Percentiles rank a stretch among this genome's conserved stretches.
These are phyloP conservation scores for Elsinoe arachidis DNA, from an alignment of 2,329 filamentous ascomycete genomes.

Conservation along the genomic window DNA sequence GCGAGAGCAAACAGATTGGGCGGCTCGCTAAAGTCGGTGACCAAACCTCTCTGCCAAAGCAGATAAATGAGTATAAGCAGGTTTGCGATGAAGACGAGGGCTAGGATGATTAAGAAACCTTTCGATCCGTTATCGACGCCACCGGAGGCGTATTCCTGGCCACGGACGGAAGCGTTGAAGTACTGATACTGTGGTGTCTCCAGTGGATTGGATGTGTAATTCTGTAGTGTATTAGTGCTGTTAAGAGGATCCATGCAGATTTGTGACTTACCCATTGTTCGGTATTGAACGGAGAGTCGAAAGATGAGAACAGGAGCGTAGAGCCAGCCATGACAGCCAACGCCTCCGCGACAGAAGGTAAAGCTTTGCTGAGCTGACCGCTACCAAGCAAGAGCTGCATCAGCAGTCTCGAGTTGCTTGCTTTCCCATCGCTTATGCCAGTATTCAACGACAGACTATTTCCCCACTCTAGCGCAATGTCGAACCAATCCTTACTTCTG, in stretches of 20 bases:
- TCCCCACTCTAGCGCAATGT: conserved; percentile 36
- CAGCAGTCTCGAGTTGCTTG: conserved; percentile 37
- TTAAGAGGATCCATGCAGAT: background rate
- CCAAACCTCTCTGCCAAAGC: conserved; percentile 49
- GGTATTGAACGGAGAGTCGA: conserved; percentile 50
- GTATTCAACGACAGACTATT: conserved; percentile 36
- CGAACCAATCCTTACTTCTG: conserved; percentile 34
- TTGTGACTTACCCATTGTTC: conserved; percentile 31
- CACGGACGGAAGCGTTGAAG: conserved; percentile 57
- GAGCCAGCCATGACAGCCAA: conserved; percentile 61
- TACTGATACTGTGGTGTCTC: conserved; percentile 41
- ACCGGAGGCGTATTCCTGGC: conserved; percentile 63
- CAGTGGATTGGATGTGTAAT: conserved; percentile 27
- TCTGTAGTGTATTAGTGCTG: background rate
- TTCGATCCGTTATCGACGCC: conserved; percentile 51
- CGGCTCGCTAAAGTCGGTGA: conserved; percentile 73
- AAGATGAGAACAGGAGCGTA: conserved; percentile 53
- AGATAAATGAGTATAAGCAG: conserved; percentile 57
- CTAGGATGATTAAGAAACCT: conserved; percentile 59
- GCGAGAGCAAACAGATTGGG: conserved; percentile 66
- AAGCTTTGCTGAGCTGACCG: conserved; percentile 37
- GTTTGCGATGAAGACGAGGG: conserved; percentile 59
- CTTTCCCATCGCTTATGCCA: conserved; percentile 35
- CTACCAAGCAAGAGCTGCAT: conserved; percentile 35
- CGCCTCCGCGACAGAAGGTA: conserved; percentile 65